These are phyloP conservation scores for Leptographium wingfieldii DNA, from an alignment of 2,329 filamentous ascomycete genomes.

Conservation along the genomic window DNA sequence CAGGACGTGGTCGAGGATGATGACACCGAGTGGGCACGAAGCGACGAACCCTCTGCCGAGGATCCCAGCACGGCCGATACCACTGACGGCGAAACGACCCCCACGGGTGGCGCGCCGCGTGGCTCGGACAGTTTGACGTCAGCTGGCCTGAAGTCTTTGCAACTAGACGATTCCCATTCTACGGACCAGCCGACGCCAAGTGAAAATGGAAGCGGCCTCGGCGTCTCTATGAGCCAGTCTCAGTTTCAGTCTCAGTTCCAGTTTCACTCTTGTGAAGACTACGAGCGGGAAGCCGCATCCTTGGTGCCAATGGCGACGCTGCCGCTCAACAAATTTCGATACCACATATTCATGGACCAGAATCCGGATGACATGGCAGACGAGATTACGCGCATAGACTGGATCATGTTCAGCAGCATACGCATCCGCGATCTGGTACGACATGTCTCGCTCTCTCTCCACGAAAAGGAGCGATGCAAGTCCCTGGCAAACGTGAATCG, in stretches of 20 bases:
- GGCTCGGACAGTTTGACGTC: conserved; percentile 15
- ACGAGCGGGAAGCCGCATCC: conserved; percentile 62
- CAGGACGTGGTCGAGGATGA: conserved; percentile 68
- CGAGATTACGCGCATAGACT: conserved; percentile 91
- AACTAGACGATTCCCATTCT: conserved; percentile 32
- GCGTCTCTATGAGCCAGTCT: conserved; percentile 9
- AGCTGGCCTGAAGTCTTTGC: conserved; percentile 34
- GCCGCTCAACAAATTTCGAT: conserved; percentile 71
- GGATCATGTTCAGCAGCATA: conserved; percentile 96
- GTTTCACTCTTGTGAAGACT: conserved; percentile 60
- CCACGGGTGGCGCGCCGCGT: conserved; percentile 10
- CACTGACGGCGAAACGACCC: conserved; percentile 7
- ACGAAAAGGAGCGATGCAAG: conserved; percentile 62
- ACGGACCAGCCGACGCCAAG: conserved; percentile 29
- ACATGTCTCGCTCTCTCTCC: conserved; percentile 65
- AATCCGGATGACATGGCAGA: conserved; percentile 75
- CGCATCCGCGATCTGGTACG: conserved; percentile 85
- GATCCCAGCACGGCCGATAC: conserved; percentile 6
- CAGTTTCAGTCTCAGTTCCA: conserved; percentile 38
- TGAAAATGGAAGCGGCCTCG: conserved; percentile 2
- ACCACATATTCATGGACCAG: conserved; percentile 80
- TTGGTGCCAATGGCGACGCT: conserved; percentile 58
- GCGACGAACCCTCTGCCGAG: conserved; percentile 43
- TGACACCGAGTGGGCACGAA: conserved; percentile 83
- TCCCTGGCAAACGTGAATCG: conserved; percentile 79